Evolutionary conservation across 2,329 filamentous ascomycete genomes (phyloP).

Genomic region (Seiridium cupressi): DNA sequence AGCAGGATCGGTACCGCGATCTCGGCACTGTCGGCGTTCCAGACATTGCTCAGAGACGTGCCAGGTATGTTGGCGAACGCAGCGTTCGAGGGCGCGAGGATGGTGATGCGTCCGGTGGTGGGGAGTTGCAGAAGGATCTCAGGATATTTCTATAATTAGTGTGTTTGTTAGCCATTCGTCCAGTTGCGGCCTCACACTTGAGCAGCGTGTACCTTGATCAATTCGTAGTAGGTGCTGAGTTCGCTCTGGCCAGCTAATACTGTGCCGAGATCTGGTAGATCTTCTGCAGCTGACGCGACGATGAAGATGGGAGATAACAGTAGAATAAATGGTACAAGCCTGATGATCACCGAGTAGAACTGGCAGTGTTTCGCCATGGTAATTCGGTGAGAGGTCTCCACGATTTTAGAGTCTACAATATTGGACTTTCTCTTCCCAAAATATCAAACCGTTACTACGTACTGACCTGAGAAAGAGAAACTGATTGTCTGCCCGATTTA

Average conservation of each 20-base stretch:
- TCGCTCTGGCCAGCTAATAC: slow-evolving; percentile 37
- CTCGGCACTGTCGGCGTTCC: slow-evolving; percentile 39
- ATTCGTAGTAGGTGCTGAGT: slow-evolving; percentile 40
- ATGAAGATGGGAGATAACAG: background rate
- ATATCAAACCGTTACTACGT: too few relatives aligned
- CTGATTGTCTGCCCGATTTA: too few relatives aligned
- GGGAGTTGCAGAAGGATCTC: slow-evolving; percentile 42
- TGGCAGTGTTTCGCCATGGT: background rate
- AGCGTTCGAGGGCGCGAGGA: slow-evolving; percentile 54
- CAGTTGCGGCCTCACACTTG: too few relatives aligned
- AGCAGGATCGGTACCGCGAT: slow-evolving; percentile 50
- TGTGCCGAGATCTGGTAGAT: slow-evolving; percentile 33
- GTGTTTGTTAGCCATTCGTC: background rate
- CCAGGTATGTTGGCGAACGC: slow-evolving; percentile 56
- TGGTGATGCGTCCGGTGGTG: slow-evolving; percentile 41
- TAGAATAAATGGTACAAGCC: background rate
- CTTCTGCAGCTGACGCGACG: background rate
- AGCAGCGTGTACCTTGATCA: slow-evolving; percentile 35
- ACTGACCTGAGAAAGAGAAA: too few relatives aligned
- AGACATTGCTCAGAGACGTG: slow-evolving; percentile 47
- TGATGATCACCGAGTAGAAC: background rate
- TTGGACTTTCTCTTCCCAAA: too few relatives aligned
- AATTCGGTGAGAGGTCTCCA: too few relatives aligned
- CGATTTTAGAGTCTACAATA: too few relatives aligned
- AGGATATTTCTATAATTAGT: slow-evolving; percentile 39